Evolutionary conservation across 768 basidiomycete genomes (phyloP).

Genomic region (Calocybe cyanea): DNA sequence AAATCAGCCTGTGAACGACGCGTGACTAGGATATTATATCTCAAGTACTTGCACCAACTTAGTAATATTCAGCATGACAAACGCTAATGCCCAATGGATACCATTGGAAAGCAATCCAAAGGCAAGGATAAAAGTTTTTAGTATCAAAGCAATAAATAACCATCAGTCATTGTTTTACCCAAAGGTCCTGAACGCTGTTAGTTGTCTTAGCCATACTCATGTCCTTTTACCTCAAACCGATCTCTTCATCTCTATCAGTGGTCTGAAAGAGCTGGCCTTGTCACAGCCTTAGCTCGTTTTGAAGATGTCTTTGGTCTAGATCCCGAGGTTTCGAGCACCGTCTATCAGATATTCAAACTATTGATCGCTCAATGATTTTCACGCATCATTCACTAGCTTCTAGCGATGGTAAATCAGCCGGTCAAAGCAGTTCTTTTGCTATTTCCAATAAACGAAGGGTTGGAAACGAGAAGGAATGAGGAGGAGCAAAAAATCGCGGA

Average conservation of each 20-base stretch:
- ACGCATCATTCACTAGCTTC: slow-evolving; percentile 41
- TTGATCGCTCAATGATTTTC: no score
- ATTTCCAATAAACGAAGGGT: slow-evolving; percentile 64
- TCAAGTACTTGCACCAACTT: no score
- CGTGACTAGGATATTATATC: no score
- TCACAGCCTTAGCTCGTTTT: slow-evolving; percentile 47
- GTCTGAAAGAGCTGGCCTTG: slow-evolving; percentile 66
- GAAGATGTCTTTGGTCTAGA: slow-evolving; percentile 75
- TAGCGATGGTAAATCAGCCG: slow-evolving; percentile 64
- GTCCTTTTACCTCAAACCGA: neutral
- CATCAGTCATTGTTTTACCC: neutral
- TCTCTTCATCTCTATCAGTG: slow-evolving; percentile 39
- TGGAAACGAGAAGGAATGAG: slow-evolving; percentile 45
- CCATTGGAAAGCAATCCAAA: slow-evolving; percentile 76
- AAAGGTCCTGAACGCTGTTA: slow-evolving; percentile 47
- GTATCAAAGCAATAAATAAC: neutral
- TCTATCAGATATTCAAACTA: no score
- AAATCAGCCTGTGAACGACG: no score
- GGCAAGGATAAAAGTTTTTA: slow-evolving; percentile 15
- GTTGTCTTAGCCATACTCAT: slow-evolving; percentile 7
- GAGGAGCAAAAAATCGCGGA: slow-evolving; percentile 57
- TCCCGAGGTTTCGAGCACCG: slow-evolving; percentile 40
- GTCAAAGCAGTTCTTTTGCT: slow-evolving; percentile 83
- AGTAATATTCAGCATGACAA: slow-evolving; percentile 3
- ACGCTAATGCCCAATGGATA: slow-evolving; percentile 61